These are phyloP conservation scores for Nepenthes gracilis DNA, from an alignment of 148 eudicot species.

Conservation along the genomic window DNA sequence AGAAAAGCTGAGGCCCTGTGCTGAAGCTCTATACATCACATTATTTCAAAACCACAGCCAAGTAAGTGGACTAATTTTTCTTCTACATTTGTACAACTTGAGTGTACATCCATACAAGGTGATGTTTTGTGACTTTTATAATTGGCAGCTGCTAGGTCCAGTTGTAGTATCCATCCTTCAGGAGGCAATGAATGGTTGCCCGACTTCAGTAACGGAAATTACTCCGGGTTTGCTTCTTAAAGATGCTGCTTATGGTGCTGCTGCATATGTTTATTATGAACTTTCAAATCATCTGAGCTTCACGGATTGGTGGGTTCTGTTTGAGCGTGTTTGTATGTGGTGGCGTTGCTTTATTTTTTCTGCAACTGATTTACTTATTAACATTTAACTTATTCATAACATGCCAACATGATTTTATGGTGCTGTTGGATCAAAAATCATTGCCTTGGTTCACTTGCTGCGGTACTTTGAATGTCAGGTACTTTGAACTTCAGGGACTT, in stretches of 20 bases:
- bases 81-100: neutral
- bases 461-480: too few relatives aligned
- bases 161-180: slow-evolving; percentile 95
- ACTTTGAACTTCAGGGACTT: too few relatives aligned
- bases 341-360: neutral
- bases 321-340: neutral
- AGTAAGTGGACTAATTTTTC: slow-evolving; percentile 33
- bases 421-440: too few relatives aligned
- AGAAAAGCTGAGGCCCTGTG: slow-evolving; percentile 95
- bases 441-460: too few relatives aligned
- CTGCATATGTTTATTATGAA: slow-evolving; percentile 95
- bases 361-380: neutral
- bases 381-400: too few relatives aligned
- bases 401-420: too few relatives aligned
- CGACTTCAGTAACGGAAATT: slow-evolving; percentile 71
- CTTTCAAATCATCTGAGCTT: slow-evolving; percentile 96
- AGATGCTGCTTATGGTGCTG: slow-evolving; percentile 98
- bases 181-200: slow-evolving; percentile 92
- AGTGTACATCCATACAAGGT: neutral
- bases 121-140: slow-evolving; percentile 8
- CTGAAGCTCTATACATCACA: slow-evolving; percentile 95
- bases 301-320: slow-evolving; percentile 66
- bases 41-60: slow-evolving; percentile 93
- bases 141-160: slow-evolving; percentile 83
- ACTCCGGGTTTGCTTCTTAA: slow-evolving; percentile 84